Base-by-base conservation (phyloP, 257 asterid genomes). In the Handroanthus guayacan region DNA sequence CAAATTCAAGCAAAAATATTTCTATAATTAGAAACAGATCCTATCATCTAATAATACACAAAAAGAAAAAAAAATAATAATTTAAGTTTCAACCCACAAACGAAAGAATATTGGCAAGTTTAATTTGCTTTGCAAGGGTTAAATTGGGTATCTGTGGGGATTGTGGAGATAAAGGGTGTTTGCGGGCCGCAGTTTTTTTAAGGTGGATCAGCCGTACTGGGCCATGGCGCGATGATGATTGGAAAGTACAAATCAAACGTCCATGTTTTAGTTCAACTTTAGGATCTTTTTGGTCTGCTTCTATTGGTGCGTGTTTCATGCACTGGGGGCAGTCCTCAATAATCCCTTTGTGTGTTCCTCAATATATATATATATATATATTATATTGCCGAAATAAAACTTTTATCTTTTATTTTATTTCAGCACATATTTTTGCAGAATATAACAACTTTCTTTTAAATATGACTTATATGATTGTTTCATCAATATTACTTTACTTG, bases 161-260 rank as follows among this genome's bases (percentile, higher is more conserved):
- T 41, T 44, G 8, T 14, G 34, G 64, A 16, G 65, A 25, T 25
- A 0, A 25, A 25, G 31, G 31, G 31, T 1, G 1, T 16, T 9
- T n/a, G 54, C 54, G 75, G 75, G 75, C 75, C 75, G 75, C 11
- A 62, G 41, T 0, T 38, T 39, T 16, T 17, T 51, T 6, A 14
- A 52, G 62, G n/a, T 52, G 77, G 77, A 14, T 16, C 69, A 12
- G 45, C 62, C 47, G 62, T 45, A 73, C 58, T 44, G 69, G 69
- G 39, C 50, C 77, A 72, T 25, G 47, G 60, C 25, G 9, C 34
- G 60, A 41, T 18, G 60, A 72, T 16, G 13, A 9, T 2, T 41
- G 8, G 8, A 50, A 58, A 62, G 62, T 50, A 36, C 78, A 62
- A 74, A 62, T 74, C 54, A 62, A 25, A 45, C 45, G 78, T 62